Evolutionary conservation across 1,284 basidiomycete species (phyloP), one percentile per base, ranked within the genome.

Genomic region (Retiboletus flavoniger): DNA sequence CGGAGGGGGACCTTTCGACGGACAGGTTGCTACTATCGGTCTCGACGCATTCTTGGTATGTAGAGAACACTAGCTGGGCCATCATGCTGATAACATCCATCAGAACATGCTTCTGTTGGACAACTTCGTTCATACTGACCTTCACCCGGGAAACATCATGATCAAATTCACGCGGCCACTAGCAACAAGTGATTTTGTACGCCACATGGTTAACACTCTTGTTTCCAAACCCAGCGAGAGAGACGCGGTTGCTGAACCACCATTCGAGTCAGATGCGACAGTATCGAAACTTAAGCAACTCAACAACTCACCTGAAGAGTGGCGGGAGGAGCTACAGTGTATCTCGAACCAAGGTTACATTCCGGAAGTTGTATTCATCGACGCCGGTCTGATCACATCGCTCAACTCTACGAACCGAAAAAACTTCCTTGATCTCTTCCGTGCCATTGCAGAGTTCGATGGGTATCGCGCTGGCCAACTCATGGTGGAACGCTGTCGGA

Each of bases 51-150:
- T 99, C 74, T 71, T 99, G 68, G 93, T 92, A 64, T 66, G 89
- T 74, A 16, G 34, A 42, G 51, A 26, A 54, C 51, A 26, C 53
- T 24, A 34, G 40, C 35, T 49, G 13, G 13, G 21, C 19, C 56
- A 24, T 42, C 54, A 57, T 56, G 50, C 50, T 58, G 17, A 63
- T 17, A 42, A 4, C 48, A 24, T 24, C 55, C 55, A 49, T 50
- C 60, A 95, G 91, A 94, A 98, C 74, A 99, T 99, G 96, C 83
- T 99, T 21, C 78, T 99, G 1, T 78, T 99, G 44, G 96, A 99
- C 74, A 99, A 99, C 72, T 99, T 98, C 73, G 95, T 96, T 2
- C 96, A 99, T 70, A 87, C 95, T 3, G 96, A 97, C 71, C 79
- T 97, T 26, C 91, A 93, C 71, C 93, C 94, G 0, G 96, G 96